Base-by-base conservation (phyloP, 1,139 yeast genomes). In the Pichia sp. region DNA sequence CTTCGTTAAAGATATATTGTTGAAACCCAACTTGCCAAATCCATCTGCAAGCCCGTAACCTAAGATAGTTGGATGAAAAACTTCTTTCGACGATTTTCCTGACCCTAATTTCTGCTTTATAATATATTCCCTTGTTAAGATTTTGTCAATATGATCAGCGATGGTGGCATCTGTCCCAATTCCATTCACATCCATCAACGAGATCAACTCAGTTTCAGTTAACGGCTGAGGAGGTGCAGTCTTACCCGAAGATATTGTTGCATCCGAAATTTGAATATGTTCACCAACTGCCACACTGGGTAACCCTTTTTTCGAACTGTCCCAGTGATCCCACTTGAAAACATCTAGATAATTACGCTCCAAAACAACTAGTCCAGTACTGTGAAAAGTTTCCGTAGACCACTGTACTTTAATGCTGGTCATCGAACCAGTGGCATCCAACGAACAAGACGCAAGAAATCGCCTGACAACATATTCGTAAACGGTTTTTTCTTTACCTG, bases 151-250 rank as follows among this genome's bases (percentile, higher is more conserved):
- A 69, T 95, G 99, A 47, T 93, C 99, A 0, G 99, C 99, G 72
- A 95, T 95, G 0, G 99, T 95, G 1, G 99, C 99, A 73, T 95
- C 99, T 0, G 99, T 95, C 1, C 99, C 99, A 50, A 95, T 95
- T 0, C 98, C 98, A 70, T 95, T 95, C 6, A 83, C 89, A 72
- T 95, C 99, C 99, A 95, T 95, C 51, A 93, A 72, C 10, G 90
- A 87, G 72, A 95, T 90, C 42, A 95, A 75, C 64, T 93, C 99
- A 0, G 97, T 79, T 70, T 95, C 99, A 0, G 99, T 92, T 77
- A 95, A 79, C 54, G 83, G 86, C 42, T 74, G 73, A 0, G 99
- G 99, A 0, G 97, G 84, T 0, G 85, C 68, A 0, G 99, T 93
- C 55, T 78, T 77, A 0, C 98, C 97, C 26, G 82, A 82, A 54